These are phyloP conservation scores for Kockiozyma suomiensis DNA, from an alignment of 805 yeast genomes.

Conservation along the genomic window DNA sequence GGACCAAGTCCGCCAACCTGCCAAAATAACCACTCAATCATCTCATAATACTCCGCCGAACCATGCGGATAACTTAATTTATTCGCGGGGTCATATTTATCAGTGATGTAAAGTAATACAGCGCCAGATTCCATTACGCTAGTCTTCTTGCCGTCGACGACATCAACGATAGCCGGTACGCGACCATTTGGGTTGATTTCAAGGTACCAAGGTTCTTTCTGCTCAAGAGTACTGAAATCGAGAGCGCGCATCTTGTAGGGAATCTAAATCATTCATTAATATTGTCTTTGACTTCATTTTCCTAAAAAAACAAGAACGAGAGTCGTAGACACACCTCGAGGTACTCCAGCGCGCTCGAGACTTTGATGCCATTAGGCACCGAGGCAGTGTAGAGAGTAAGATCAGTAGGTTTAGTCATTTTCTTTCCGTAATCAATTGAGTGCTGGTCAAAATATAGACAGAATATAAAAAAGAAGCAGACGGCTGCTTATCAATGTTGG, in stretches of 20 bases:
- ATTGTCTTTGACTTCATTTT: neutral
- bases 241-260: constrained; percentile 45
- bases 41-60: constrained; percentile 50
- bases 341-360: constrained; percentile 44
- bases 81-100: constrained; percentile 59
- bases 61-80: constrained; percentile 46
- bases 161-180: constrained; percentile 57
- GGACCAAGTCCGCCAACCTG: constrained; percentile 33
- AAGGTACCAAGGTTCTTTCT: constrained; percentile 60
- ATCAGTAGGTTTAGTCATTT: constrained; percentile 13
- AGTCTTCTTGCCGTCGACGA: constrained; percentile 47
- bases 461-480: neutral
- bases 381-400: constrained; percentile 40
- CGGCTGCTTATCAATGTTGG: neutral
- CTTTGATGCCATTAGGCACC: constrained; percentile 50
- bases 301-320: too few species aligned
- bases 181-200: constrained; percentile 64
- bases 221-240: constrained; percentile 49
- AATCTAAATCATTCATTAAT: neutral
- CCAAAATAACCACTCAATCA: constrained; percentile 28
- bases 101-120: constrained; percentile 60
- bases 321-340: constrained; percentile 33
- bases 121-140: constrained; percentile 64
- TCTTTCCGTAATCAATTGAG: neutral
- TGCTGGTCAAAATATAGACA: neutral